phyloP scores from a whole-genome alignment of 2,329 filamentous ascomycete genomes.

The Cercospora sp. region DNA sequence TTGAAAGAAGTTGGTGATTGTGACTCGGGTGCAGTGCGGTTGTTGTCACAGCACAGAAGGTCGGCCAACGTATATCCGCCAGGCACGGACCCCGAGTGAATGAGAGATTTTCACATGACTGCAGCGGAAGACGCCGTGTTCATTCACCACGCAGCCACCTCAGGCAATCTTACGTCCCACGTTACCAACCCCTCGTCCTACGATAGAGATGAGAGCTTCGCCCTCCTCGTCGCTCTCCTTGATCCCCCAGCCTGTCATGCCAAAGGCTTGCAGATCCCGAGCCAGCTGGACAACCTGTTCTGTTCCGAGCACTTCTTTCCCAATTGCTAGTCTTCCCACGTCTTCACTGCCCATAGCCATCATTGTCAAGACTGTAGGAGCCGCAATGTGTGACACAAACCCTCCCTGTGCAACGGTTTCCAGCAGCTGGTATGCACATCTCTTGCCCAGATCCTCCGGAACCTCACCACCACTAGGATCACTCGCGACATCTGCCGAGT shows the following conservation, averaged over 20 bases:
- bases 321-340: constrained; percentile 80
- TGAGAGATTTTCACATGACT: constrained; percentile 5
- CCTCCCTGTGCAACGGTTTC: constrained; percentile 81
- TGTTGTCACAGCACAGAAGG: background rate
- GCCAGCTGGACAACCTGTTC: constrained; percentile 79
- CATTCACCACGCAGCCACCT: constrained; percentile 16
- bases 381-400: constrained; percentile 71
- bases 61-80: background rate
- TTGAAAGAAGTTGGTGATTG: background rate
- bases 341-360: constrained; percentile 99
- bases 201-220: constrained; percentile 84
- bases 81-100: background rate
- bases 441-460: constrained; percentile 85
- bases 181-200: constrained; percentile 90
- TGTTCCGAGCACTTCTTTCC: constrained; percentile 75
- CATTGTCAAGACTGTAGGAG: constrained; percentile 73
- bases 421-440: constrained; percentile 84
- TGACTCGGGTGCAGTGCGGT: background rate
- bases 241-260: constrained; percentile 86
- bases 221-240: constrained; percentile 63
- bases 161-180: constrained; percentile 82
- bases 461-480: constrained; percentile 77
- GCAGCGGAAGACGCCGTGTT: background rate
- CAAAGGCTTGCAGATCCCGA: constrained; percentile 83
- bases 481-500: constrained; percentile 77